These are phyloP conservation scores for Penicillium sp. DNA, from an alignment of 2,329 filamentous ascomycete species.

Conservation along the genomic window DNA sequence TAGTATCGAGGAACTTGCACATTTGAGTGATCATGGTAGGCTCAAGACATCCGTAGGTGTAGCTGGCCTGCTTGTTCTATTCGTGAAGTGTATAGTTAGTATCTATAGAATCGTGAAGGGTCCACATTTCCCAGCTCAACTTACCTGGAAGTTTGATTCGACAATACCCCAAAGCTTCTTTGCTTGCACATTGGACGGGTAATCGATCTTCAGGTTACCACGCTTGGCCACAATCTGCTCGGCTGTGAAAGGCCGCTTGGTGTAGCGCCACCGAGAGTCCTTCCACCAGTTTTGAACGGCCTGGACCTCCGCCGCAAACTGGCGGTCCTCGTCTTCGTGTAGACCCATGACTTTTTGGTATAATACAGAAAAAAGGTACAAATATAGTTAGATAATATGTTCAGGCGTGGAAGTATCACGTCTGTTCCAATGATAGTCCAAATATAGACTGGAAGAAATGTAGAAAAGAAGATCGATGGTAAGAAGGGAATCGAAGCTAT, in stretches of 20 bases:
- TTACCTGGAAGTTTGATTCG: conserved; percentile 79
- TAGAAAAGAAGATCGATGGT: conserved; percentile 1
- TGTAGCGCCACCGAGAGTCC: conserved; percentile 87
- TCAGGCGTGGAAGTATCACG: conserved; percentile 6
- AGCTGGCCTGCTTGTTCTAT: conserved; percentile 80
- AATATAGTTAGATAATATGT: conserved; percentile 7
- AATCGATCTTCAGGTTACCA: conserved; percentile 85
- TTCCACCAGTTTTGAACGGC: conserved; percentile 93
- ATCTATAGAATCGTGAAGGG: not conserved
- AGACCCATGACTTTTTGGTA: conserved; percentile 39
- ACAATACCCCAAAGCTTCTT: conserved; percentile 96
- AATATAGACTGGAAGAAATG: conserved; percentile 3
- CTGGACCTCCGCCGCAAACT: conserved; percentile 79
- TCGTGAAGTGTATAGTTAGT: conserved; percentile 13
- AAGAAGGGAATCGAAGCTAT: conserved; percentile 7
- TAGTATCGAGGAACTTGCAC: conserved; percentile 97
- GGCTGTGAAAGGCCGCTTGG: conserved; percentile 87
- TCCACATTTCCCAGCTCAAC: conserved; percentile 24
- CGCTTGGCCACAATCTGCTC: conserved; percentile 97
- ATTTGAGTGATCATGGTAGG: conserved; percentile 99
- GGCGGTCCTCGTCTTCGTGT: conserved; percentile 66
- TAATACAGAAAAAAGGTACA: conserved; percentile 14
- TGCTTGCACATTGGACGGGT: conserved; percentile 81
- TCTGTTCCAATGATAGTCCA: conserved; percentile 8
- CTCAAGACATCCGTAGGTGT: conserved; percentile 95